Evolutionary conservation across 1,284 basidiomycete species (phyloP), one percentile per base, ranked within the genome.

Genomic region (Moesziomyces sp.): DNA sequence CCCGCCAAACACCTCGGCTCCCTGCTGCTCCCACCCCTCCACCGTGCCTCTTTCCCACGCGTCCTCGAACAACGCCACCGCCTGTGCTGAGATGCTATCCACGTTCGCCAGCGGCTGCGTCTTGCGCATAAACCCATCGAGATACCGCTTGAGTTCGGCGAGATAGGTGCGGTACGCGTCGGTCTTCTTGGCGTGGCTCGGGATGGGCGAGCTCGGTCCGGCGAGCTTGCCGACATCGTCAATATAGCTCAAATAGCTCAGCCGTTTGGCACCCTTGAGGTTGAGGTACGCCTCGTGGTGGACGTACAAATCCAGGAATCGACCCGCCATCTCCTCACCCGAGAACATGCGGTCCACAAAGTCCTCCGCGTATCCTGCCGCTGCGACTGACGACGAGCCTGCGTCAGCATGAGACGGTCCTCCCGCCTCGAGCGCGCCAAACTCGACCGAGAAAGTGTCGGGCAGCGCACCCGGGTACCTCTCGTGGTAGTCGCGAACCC

Each of bases 321-420:
- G 92, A 50, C 97, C 97, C 71, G 94, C 93, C 40, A 89, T 89
- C 84, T 99, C 97, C 86, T 99, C 96, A 44, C 97, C 97, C 21
- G 74, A 77, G 47, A 84, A 84, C 66, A 81, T 76, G 45, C 81
- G 71, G 52, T 83, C 82, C 54, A 83, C 58, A 26, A 70, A 66
- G 46, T 76, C 72, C 9, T 59, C 60, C 6, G 38, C 28, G 30
- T 68, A 46, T 21, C 30, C 43, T 6, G 55, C 63, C 9, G 70
- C 63, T 9, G 60, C 46, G 19, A 61, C 60, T 8, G 63, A 56
- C 14, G 59, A 44, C 34, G 52, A 63, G 18, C 46, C 21, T 13
- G 47, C 26, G 46, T 74, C 58, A 35, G 60, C 58, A 28, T 67
- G 58, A 53, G 72, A 70, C 40, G 56, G 55, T 9, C 40, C 42